Evolutionary conservation across 2,329 filamentous ascomycete genomes (phyloP).

Genomic region (Calonectria leucothoes): DNA sequence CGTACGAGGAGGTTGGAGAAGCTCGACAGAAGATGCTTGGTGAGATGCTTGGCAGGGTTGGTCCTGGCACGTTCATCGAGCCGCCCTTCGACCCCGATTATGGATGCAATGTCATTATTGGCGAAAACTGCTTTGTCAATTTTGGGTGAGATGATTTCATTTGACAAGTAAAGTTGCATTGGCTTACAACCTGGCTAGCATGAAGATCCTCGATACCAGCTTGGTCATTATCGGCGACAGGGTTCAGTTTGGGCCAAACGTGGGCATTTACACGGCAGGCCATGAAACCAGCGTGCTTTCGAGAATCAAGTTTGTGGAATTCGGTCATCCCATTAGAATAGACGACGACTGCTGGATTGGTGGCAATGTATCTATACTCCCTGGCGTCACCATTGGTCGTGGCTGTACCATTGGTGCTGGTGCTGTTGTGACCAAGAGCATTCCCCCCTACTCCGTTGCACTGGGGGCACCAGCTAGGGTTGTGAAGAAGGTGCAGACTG

Average conservation of each 20-base stretch:
- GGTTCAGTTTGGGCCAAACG: slow-evolving; percentile 78
- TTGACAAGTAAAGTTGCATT: background rate
- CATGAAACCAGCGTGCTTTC: slow-evolving; percentile 74
- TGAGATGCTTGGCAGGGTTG: slow-evolving; percentile 34
- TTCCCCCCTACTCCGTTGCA: slow-evolving; percentile 60
- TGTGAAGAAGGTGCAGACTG: slow-evolving; percentile 56
- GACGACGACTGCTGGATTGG: slow-evolving; percentile 68
- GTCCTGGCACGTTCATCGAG: slow-evolving; percentile 64
- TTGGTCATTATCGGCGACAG: slow-evolving; percentile 76
- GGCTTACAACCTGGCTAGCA: slow-evolving; percentile 39
- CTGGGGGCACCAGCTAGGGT: slow-evolving; percentile 60
- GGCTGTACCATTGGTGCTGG: slow-evolving; percentile 63
- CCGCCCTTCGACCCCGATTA: slow-evolving; percentile 73
- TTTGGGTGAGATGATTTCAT: slow-evolving; percentile 44
- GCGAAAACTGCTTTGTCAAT: slow-evolving; percentile 73
- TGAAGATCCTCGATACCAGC: slow-evolving; percentile 79
- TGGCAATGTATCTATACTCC: slow-evolving; percentile 59
- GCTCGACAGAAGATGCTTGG: slow-evolving; percentile 22
- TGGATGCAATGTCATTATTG: slow-evolving; percentile 72
- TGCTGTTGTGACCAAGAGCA: slow-evolving; percentile 60
- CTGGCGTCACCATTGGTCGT: slow-evolving; percentile 63
- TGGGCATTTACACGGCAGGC: slow-evolving; percentile 76
- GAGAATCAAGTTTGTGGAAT: slow-evolving; percentile 60
- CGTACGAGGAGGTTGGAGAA: slow-evolving; percentile 16
- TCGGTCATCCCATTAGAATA: slow-evolving; percentile 58